Conservation (phyloP, 768 basidiomycete species). For the Rhodotorula babjevae region DNA sequence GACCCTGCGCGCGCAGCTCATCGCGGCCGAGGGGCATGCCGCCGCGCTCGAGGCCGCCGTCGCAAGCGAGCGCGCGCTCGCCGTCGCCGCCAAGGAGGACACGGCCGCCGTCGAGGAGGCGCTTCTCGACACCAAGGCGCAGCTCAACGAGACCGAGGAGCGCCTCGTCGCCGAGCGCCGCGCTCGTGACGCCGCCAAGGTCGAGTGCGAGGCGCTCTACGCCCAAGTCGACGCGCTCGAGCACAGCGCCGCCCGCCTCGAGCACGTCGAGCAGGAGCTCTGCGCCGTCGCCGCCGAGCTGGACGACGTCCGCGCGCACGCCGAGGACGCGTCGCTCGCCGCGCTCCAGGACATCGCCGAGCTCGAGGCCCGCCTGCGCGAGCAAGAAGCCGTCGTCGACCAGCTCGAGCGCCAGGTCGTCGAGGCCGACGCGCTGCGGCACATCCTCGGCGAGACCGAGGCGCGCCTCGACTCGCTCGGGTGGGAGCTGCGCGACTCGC, state of each 20-base stretch:
- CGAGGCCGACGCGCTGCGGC: constrained; percentile 4
- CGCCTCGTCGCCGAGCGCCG: too few species aligned
- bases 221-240: background rate
- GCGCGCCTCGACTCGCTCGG: constrained; percentile 18
- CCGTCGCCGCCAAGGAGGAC: background rate
- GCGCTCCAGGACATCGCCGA: constrained; percentile 8
- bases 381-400: constrained; percentile 17
- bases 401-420: constrained; percentile 5
- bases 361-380: constrained; percentile 3
- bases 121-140: background rate
- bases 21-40: background rate
- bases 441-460: constrained; percentile 16
- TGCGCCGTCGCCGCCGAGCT: background rate
- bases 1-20: background rate
- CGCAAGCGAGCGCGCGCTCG: background rate
- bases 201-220: background rate
- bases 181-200: background rate
- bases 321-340: constrained; percentile 10
- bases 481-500: constrained; percentile 11
- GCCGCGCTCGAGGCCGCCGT: background rate
- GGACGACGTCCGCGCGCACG: constrained; percentile 10
- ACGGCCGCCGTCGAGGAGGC: constrained; percentile 1
- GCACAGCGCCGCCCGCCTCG: background rate
- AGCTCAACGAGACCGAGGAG: background rate
- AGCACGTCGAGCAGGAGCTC: background rate